A percentile compares a stretch with the other conserved stretches of the same genome.
phyloP scores from a whole-genome alignment of 1,139 yeast genomes.

The Petasospora rhodanensis region DNA sequence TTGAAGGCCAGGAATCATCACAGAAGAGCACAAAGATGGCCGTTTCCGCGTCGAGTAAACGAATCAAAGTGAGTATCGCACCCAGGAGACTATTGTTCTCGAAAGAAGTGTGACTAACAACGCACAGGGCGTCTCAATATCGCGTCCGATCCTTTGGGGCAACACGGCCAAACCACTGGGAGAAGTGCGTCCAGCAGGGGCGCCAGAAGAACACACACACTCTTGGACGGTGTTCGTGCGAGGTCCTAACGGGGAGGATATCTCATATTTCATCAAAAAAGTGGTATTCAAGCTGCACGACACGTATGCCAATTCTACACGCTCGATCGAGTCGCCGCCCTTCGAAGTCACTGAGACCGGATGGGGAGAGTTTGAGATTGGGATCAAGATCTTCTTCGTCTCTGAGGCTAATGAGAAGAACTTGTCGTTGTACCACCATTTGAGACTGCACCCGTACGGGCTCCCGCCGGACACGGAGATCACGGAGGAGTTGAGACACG shows the following conservation, averaged over 20 bases:
- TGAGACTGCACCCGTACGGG: conserved; percentile 87
- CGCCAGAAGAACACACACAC: conserved; percentile 91
- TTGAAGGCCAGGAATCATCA: too few relatives aligned
- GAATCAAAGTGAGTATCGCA: neutral
- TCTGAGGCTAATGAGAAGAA: conserved; percentile 87
- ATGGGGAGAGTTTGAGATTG: conserved; percentile 98
- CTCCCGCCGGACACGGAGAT: conserved; percentile 29
- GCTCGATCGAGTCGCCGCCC: conserved; percentile 86
- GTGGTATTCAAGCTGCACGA: conserved; percentile 95
- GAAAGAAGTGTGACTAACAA: conserved; percentile 3
- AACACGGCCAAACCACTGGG: conserved; percentile 75
- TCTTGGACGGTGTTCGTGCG: conserved; percentile 91
- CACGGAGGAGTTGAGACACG: conserved; percentile 32
- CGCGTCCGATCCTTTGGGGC: conserved; percentile 86
- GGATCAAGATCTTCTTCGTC: conserved; percentile 80
- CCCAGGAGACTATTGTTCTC: neutral
- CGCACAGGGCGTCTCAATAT: conserved; percentile 61
- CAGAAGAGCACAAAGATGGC: too few relatives aligned
- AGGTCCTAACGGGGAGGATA: conserved; percentile 79
- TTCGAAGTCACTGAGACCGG: conserved; percentile 96
- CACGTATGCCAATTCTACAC: conserved; percentile 79
- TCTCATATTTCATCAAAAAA: conserved; percentile 78
- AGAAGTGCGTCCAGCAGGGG: conserved; percentile 56
- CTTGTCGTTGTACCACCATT: conserved; percentile 79
- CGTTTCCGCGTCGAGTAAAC: neutral